Evolutionary conservation across 495 filamentous ascomycete species (phyloP).

Genomic region (Trichoderma virens): DNA sequence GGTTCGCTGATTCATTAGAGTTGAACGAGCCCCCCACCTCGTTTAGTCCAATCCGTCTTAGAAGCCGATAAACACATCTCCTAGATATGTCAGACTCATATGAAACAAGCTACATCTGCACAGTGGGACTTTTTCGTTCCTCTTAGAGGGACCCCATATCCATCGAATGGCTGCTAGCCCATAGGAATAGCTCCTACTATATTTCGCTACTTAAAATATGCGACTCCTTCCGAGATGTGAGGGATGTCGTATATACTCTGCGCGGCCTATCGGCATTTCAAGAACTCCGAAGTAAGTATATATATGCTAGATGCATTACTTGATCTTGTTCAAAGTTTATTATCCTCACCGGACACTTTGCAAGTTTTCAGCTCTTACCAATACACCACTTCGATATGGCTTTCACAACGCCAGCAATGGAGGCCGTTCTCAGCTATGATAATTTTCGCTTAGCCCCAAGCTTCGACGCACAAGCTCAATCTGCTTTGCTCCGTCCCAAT

Average conservation of each 20-base stretch:
- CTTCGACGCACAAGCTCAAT: not conserved
- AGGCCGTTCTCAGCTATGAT: not conserved
- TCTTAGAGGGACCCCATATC: too few relatives aligned
- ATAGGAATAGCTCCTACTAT: not conserved
- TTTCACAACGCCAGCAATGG: not conserved
- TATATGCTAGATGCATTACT: not conserved
- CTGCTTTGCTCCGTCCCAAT: constrained; percentile 13
- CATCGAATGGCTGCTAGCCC: not conserved
- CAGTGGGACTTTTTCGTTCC: too few relatives aligned
- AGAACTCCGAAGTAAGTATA: not conserved
- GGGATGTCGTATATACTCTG: not conserved
- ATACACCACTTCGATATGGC: not conserved
- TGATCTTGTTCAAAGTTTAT: not conserved
- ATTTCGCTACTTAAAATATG: not conserved
- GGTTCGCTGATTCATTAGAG: not conserved
- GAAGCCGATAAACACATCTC: not conserved
- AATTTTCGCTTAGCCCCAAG: not conserved
- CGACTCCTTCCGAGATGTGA: not conserved
- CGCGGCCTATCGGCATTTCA: not conserved
- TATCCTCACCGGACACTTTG: not conserved
- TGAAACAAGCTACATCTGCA: too few relatives aligned
- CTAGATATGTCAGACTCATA: too few relatives aligned
- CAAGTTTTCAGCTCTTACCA: not conserved
- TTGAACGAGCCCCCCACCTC: not conserved
- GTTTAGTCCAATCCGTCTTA: too few relatives aligned